Evolutionary conservation across 306 rosid genomes (phyloP), one percentile per base, ranked within the genome.

Genomic region (Cicer cuneatum): DNA sequence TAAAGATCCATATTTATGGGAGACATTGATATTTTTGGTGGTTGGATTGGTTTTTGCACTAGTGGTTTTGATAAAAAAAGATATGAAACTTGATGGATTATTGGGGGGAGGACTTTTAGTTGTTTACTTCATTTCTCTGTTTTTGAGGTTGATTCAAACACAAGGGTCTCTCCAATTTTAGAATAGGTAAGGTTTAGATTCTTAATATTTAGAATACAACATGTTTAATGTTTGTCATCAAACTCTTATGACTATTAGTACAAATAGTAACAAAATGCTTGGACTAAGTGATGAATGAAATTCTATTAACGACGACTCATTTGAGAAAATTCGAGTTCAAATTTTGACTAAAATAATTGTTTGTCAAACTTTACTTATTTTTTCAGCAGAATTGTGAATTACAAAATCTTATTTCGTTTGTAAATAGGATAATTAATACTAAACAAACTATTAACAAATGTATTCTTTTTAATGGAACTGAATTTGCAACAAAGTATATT

Each of bases 91-190:
- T 74, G 79, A 81, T 78, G 76, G 77, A 54, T 10, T 70, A n/a
- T 74, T 85, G 19, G 85, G 88, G 38, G 85, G 70, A 51, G 85
- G 88, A 45, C 83, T 85, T 46, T 66, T 85, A 10, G 72, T 61
- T 21, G 18, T 85, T 42, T 85, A 81, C 81, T 65, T 66, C 37
- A 39, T 74, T 65, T 81, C 83, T 74, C 12, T 85, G 65, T 38
- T 56, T 65, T 37, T 60, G 7, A 85, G 88, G 76, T 24, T 81
- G 64, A 70, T 74, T 70, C 88, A 81, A 39, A 65, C 73, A 10
- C 33, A 42, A 13, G 71, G 58, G 37, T 58, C 66, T 19, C 68
- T 69, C 9, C 71, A 73, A 43, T 41, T 63, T 66, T 41, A 66
- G 33, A 60, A 54, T 42, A 21, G 41, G 14, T 14, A 58, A 74